Evolutionary conservation across 2,329 filamentous ascomycete genomes (phyloP).

Genomic region (Colletotrichum sp.): DNA sequence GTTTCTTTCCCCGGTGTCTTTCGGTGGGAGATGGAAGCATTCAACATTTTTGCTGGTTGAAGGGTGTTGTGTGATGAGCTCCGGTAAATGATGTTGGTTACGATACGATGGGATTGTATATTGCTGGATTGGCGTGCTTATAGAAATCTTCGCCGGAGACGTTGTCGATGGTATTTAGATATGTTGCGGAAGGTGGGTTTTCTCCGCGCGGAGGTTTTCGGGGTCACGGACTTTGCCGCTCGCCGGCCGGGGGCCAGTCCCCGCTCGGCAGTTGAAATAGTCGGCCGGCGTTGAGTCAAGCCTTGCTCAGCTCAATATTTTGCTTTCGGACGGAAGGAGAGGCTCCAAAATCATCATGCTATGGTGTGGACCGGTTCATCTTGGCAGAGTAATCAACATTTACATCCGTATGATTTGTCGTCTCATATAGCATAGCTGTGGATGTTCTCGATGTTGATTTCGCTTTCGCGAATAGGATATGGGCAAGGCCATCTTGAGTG

Average conservation of each 20-base stretch:
- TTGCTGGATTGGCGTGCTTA: not conserved
- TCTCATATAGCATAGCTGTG: not conserved
- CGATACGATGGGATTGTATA: not conserved
- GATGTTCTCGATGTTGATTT: not conserved
- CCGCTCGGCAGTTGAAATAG: not conserved
- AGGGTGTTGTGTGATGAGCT: rapidly evolving
- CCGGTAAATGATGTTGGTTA: not conserved
- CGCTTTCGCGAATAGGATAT: not conserved
- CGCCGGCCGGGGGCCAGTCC: not conserved
- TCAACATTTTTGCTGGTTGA: not conserved
- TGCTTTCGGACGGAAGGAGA: not conserved
- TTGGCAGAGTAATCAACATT: not conserved
- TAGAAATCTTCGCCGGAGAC: not conserved
- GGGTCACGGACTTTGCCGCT: not conserved
- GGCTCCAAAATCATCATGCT: not conserved
- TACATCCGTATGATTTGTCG: not conserved
- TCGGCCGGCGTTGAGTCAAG: not conserved
- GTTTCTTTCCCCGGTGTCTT: not conserved
- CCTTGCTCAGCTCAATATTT: not conserved
- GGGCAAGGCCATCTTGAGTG: not conserved
- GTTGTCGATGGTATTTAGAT: not conserved
- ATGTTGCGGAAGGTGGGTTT: not conserved
- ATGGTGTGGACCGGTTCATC: not conserved
- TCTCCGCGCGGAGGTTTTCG: not conserved
- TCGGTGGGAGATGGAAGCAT: not conserved